These are phyloP conservation scores for Lepidopterella palustris DNA, from an alignment of 495 filamentous ascomycete species.

Conservation along the genomic window DNA sequence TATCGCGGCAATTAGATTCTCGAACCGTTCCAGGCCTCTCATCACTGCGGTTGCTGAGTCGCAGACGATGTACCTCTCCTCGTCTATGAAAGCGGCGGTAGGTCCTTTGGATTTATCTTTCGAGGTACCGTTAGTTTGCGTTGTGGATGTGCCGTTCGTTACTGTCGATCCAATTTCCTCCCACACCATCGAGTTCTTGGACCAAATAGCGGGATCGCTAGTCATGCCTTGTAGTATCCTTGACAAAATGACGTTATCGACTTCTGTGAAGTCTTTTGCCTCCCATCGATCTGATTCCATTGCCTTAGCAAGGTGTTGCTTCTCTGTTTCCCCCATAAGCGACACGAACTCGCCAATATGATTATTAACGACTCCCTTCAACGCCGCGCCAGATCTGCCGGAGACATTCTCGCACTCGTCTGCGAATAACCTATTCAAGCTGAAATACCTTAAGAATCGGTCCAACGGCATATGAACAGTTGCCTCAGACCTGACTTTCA, in stretches of 20 bases:
- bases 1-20: slow-evolving; percentile 74
- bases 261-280: slow-evolving; percentile 73
- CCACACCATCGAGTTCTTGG: slow-evolving; percentile 65
- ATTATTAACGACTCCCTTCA: slow-evolving; percentile 83
- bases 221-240: slow-evolving; percentile 74
- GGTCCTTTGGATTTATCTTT: slow-evolving; percentile 60
- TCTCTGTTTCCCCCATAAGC: slow-evolving; percentile 65
- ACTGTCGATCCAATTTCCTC: slow-evolving; percentile 28
- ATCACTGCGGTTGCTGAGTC: slow-evolving; percentile 74
- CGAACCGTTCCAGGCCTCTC: slow-evolving; percentile 70
- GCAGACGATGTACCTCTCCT: slow-evolving; percentile 78
- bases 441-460: slow-evolving; percentile 85
- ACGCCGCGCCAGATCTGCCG: slow-evolving; percentile 70
- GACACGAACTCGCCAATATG: slow-evolving; percentile 89
- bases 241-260: slow-evolving; percentile 54
- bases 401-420: slow-evolving; percentile 97
- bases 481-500: slow-evolving; percentile 87
- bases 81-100: slow-evolving; percentile 63
- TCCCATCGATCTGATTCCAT: slow-evolving; percentile 92
- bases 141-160: slow-evolving; percentile 28
- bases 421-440: slow-evolving; percentile 85
- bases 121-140: slow-evolving; percentile 44
- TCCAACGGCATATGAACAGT: slow-evolving; percentile 64
- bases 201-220: slow-evolving; percentile 70
- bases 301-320: slow-evolving; percentile 68